Percentiles rank a stretch among this genome's conserved stretches.
phyloP scores from a whole-genome alignment of 2,329 filamentous ascomycete genomes.

The Tympanopsis confertula region DNA sequence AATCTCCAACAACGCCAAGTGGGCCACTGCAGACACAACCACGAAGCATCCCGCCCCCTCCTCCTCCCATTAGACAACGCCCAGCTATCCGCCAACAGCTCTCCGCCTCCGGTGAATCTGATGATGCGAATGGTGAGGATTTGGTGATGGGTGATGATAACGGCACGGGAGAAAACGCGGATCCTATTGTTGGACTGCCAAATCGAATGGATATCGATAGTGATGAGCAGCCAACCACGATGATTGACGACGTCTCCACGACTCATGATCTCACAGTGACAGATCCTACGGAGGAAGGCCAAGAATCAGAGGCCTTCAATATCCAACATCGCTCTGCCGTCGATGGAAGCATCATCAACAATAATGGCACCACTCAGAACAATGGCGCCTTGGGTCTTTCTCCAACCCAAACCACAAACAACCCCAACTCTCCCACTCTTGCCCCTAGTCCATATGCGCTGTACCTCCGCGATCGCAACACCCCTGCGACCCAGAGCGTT shows the following conservation, averaged over 20 bases:
- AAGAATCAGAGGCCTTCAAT: slow-evolving; percentile 83
- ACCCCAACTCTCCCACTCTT: slow-evolving; percentile 64
- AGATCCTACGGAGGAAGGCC: slow-evolving; percentile 58
- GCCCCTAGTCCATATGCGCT: slow-evolving; percentile 60
- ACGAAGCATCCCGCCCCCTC: slow-evolving; percentile 39
- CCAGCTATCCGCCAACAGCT: slow-evolving; percentile 50
- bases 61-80: slow-evolving; percentile 49
- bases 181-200: neutral
- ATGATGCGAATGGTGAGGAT: neutral
- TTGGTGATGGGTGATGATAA: neutral
- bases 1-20: slow-evolving; percentile 77
- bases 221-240: slow-evolving; percentile 70
- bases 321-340: slow-evolving; percentile 77
- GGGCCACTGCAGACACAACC: slow-evolving; percentile 55
- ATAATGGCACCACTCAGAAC: slow-evolving; percentile 47
- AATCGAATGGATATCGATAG: slow-evolving; percentile 38
- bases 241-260: slow-evolving; percentile 65
- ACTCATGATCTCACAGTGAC: slow-evolving; percentile 51
- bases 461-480: slow-evolving; percentile 65
- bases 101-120: neutral
- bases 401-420: slow-evolving; percentile 57
- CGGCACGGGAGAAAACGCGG: neutral
- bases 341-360: slow-evolving; percentile 69
- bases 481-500: slow-evolving; percentile 60
- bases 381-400: slow-evolving; percentile 61